Evolutionary conservation across 2,329 filamentous ascomycete genomes (phyloP), one percentile per base, ranked within the genome.

Genomic region (Exserohilum rostratum): DNA sequence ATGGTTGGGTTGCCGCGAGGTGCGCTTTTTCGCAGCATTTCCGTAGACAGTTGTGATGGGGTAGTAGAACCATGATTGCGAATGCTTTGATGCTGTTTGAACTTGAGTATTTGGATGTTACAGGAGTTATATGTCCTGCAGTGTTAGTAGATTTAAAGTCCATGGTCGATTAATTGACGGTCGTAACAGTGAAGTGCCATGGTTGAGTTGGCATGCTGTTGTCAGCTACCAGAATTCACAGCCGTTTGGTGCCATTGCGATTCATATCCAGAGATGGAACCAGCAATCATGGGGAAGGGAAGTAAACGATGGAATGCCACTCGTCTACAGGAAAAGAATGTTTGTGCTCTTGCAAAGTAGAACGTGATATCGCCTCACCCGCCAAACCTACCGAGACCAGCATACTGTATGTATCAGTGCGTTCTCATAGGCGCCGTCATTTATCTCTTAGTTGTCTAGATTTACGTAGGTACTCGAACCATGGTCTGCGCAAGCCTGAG

Each of bases 121-220:
- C 3, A 6, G 11, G n/a, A 46, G 43, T 27, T 20, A n/a, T 11
- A 7, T 15, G 6, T 17, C n/a, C 5, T 15, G 12, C 17, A 45
- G 3, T 34, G 11, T 33, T 25, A n/a, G 27, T 31, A 33, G 6
- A 25, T 13, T 27, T 7, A 12, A 5, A 25, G 22, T 9, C 11
- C 18, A 13, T 40, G 27, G 5, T 13, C 1, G 29, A 17, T 6
- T 11, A 10, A 2, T 18, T 48, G 35, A 15, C 35, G 47, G 27
- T 10, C 31, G 37, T 15, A 2, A 12, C 20, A 11, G 27, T 49
- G 33, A 52, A 55, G 39, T 33, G 13, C 22, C n/a, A 33, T 45
- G 47, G 42, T 46, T 55, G 39, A 18, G 37, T 31, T 47, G 35
- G 20, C 15, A 37, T 25, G n/a, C 15, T 50, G 46, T 29, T 55